Base-by-base conservation (phyloP, 306 rosid genomes). In the Begonia fuchsioides region DNA sequence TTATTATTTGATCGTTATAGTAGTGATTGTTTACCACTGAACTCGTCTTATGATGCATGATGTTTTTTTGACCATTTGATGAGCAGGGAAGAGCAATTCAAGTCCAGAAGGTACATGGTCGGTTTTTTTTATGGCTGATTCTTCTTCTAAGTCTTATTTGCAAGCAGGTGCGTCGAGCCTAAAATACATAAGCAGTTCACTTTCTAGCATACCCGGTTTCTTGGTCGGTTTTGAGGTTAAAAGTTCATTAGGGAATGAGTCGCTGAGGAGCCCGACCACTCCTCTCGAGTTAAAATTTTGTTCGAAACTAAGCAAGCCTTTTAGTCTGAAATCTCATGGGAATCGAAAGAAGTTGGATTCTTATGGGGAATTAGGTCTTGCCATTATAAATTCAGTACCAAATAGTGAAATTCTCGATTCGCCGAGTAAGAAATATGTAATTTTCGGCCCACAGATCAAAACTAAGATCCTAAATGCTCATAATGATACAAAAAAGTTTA, bases 181-280 rank as follows among this genome's bases (percentile, higher is more conserved):
- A 48, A 82, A 76, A 61, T 66, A 79, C 43, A 56, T 48, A 62
- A 65, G 79, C 66, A 70, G 73, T 68, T 75, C 90, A 38, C 44
- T 77, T 51, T 77, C 79, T 76, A 66, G 70, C 46, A 66, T 68
- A 55, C 69, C 81, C 50, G 82, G 86, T 68, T 86, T 74, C 65
- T 66, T 75, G 51, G 56, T 73, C 7, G 90, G 96, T 35, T 52
- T 69, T 57, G 58, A 70, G 48, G 54, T 63, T 6, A 86, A 74
- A 63, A 63, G 71, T 43, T 72, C 68, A 20, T 59, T 67, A 3
- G 86, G 82, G 32, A 62, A 75, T 17, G 92, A 79, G 65, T 79
- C 86, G 6, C 69, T 58, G n/a, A 68, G 84, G 76, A 87, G 96
- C 52, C 94, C 96, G 43, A 77, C 94, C 20, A 79, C 92, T 62